A percentile compares a stretch with the other conserved stretches of the same genome.
phyloP scores from a whole-genome alignment of 2,329 filamentous ascomycete genomes.

The Pseudogymnoascus verrucosus region DNA sequence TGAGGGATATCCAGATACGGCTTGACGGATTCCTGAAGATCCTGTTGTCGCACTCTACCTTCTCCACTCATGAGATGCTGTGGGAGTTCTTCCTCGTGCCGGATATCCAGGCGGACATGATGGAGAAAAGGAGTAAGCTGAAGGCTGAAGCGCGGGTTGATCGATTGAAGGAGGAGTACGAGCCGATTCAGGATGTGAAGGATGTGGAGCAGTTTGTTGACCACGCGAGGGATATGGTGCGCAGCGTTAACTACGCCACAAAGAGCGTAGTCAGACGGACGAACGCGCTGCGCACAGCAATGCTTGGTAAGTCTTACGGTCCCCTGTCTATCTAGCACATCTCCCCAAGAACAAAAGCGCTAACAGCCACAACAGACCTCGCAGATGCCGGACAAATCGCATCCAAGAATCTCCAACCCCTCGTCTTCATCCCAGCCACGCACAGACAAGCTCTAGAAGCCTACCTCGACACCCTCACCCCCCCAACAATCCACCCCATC shows the following conservation, averaged over 20 bases:
- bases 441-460: conserved; percentile 65
- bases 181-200: conserved; percentile 71
- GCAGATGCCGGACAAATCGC: conserved; percentile 55
- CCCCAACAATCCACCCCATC: conserved; percentile 65
- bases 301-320: conserved; percentile 41
- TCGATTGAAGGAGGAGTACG: conserved; percentile 80
- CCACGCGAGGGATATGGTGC: conserved; percentile 82
- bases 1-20: conserved; percentile 79
- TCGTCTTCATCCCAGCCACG: conserved; percentile 58
- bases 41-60: conserved; percentile 80
- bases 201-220: conserved; percentile 92
- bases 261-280: conserved; percentile 74
- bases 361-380: conserved; percentile 47
- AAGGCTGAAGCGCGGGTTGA: conserved; percentile 80
- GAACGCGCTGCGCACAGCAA: conserved; percentile 61
- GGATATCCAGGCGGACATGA: conserved; percentile 82
- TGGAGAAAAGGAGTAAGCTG: conserved; percentile 76
- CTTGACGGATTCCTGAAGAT: conserved; percentile 85
- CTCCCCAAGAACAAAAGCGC: background rate
- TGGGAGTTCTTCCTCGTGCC: conserved; percentile 99
- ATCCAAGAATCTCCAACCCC: conserved; percentile 42
- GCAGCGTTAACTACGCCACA: conserved; percentile 74
- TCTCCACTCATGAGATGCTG: conserved; percentile 90
- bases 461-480: conserved; percentile 59
- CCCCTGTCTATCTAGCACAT: background rate